Evolutionary conservation across 768 basidiomycete species (phyloP).

Genomic region (Pulveroboletus frians): DNA sequence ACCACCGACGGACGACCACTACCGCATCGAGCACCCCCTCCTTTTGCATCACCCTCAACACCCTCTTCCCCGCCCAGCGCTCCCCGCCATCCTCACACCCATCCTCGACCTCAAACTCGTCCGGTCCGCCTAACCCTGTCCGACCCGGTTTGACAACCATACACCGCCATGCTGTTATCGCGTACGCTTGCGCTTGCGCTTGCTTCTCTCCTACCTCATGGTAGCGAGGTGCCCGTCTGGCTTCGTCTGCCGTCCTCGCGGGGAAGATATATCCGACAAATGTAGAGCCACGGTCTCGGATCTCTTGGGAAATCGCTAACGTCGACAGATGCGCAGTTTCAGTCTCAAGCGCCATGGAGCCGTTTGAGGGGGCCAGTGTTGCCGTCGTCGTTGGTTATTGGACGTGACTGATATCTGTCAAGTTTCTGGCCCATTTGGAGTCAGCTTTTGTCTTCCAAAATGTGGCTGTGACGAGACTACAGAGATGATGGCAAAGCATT

Average conservation of each 20-base stretch:
- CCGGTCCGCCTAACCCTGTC: slow-evolving; percentile 63
- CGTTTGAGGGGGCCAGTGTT: neutral
- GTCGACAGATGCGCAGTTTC: neutral
- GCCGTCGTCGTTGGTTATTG: no score
- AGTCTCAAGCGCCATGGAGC: neutral
- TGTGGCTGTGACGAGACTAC: no score
- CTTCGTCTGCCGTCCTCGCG: slow-evolving; percentile 38
- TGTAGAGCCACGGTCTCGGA: slow-evolving; percentile 67
- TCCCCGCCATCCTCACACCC: slow-evolving; percentile 77
- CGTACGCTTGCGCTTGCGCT: slow-evolving; percentile 39
- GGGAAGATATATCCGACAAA: slow-evolving; percentile 64
- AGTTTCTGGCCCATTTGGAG: no score
- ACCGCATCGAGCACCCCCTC: slow-evolving; percentile 71
- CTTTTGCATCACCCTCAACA: slow-evolving; percentile 65
- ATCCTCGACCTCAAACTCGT: slow-evolving; percentile 64
- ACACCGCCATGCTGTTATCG: slow-evolving; percentile 75
- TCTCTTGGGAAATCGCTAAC: slow-evolving; percentile 57
- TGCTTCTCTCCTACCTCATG: neutral
- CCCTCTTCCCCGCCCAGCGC: slow-evolving; percentile 58
- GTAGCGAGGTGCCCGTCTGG: neutral
- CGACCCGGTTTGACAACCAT: slow-evolving; percentile 64
- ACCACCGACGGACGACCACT: slow-evolving; percentile 79
- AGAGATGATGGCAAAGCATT: no score
- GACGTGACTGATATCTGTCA: no score
- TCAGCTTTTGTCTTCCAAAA: no score